Evolutionary conservation across 1,139 yeast genomes (phyloP).

Genomic region (Candida sanyaensis): DNA sequence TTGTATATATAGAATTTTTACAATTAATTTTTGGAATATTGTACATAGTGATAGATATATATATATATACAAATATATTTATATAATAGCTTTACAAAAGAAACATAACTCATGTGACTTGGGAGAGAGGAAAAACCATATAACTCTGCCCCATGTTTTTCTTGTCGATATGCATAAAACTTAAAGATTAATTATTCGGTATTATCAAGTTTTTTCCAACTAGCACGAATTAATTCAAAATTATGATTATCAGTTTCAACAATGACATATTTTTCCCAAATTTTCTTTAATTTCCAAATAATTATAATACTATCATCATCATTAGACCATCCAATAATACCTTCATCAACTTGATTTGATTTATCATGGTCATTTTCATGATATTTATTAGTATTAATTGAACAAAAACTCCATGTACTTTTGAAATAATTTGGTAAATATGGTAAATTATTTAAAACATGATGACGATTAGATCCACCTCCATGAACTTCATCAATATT

Average conservation of each 20-base stretch:
- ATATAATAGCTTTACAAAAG: neutral
- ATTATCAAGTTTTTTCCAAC: conserved; percentile 69
- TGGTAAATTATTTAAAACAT: conserved; percentile 58
- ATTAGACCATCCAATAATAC: conserved; percentile 74
- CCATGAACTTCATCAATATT: conserved; percentile 35
- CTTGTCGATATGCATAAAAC: too few relatives aligned
- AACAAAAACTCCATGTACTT: conserved; percentile 88
- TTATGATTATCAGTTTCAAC: conserved; percentile 33
- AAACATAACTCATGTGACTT: neutral
- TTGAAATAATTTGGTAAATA: conserved; percentile 72
- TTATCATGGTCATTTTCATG: conserved; percentile 29
- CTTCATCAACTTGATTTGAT: conserved; percentile 48
- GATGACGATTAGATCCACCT: conserved; percentile 54
- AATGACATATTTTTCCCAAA: conserved; percentile 85
- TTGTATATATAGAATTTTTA: neutral
- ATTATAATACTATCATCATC: conserved; percentile 66
- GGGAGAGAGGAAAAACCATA: too few relatives aligned
- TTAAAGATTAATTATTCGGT: neutral
- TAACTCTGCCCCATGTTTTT: too few relatives aligned
- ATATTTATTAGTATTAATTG: conserved; percentile 60
- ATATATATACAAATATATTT: neutral
- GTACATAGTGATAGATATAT: neutral
- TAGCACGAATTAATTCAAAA: conserved; percentile 44
- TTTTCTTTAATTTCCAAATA: conserved; percentile 69
- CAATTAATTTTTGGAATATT: neutral